These are phyloP conservation scores for Pichia kluyveri DNA, from an alignment of 805 yeast species.

Conservation along the genomic window DNA sequence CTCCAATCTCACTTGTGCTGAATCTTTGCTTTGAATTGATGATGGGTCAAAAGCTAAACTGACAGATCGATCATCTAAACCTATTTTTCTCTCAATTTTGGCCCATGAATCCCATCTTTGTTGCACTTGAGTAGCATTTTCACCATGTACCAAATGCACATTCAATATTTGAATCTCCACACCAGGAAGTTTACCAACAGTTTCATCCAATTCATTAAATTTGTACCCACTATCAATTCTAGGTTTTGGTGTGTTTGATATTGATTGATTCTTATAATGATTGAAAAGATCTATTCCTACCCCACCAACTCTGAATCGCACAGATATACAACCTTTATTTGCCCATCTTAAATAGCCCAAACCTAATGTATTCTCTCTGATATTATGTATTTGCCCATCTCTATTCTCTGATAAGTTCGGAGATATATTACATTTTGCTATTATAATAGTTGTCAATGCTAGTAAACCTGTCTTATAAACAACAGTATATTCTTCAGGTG, in stretches of 20 bases:
- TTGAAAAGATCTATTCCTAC: slow-evolving; percentile 11
- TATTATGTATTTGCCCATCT: slow-evolving; percentile 29
- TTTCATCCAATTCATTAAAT: slow-evolving; percentile 5
- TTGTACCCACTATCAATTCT: too few relatives aligned
- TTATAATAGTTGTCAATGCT: slow-evolving; percentile 41
- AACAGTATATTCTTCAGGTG: slow-evolving; percentile 21
- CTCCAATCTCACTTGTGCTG: slow-evolving; percentile 2
- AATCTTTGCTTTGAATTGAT: neutral
- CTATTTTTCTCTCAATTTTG: slow-evolving; percentile 9
- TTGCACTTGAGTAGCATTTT: slow-evolving; percentile 11
- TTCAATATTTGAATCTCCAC: slow-evolving; percentile 32
- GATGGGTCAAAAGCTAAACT: slow-evolving; percentile 2
- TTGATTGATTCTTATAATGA: neutral
- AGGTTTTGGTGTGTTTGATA: too few relatives aligned
- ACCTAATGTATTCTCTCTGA: slow-evolving; percentile 38
- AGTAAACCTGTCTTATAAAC: slow-evolving; percentile 39
- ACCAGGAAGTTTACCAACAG: slow-evolving; percentile 22
- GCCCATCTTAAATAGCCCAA: slow-evolving; percentile 56
- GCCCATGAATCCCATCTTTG: slow-evolving; percentile 12
- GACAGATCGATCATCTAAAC: slow-evolving; percentile 8
- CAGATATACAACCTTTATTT: slow-evolving; percentile 49
- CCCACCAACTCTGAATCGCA: slow-evolving; percentile 33
- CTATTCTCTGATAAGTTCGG: slow-evolving; percentile 13
- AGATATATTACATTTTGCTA: slow-evolving; percentile 20
- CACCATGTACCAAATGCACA: slow-evolving; percentile 48